Base-by-base conservation (phyloP, 441 rosid species). In the Populus tomentosa region DNA sequence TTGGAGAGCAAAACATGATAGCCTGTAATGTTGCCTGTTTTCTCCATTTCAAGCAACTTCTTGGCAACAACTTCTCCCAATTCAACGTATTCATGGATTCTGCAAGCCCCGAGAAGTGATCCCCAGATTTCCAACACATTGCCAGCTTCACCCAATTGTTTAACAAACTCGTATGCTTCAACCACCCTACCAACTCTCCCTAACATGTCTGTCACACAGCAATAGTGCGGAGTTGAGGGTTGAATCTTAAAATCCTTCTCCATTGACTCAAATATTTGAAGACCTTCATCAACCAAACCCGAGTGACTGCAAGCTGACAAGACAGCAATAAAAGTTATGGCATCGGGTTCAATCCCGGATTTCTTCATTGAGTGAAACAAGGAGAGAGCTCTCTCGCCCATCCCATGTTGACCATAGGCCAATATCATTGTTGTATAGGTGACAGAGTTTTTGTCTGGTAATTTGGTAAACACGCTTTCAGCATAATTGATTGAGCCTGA, bases 371-470 rank as follows among this genome's bases (percentile, higher is more conserved):
- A 87, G 73, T 73, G 76, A 83, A 94, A 93, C 84, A 94, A 81
- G 24, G 89, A 90, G 80, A 94, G 85, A 65, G 98, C 95, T 81
- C 70, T 86, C 78, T 89, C 89, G 0, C 89, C 91, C 94, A 90
- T 88, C 80, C 98, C 97, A 75, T 94, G 93, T 76, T 89, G 98
- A 67, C 97, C 98, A 79, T 90, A 94, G 76, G 92, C 93, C 72
- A 85, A 80, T 82, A 92, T 91, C 95, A 94, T 92, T 14, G 94
- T 77, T 50, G 94, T 90, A 82, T 88, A 92, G 11, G 94, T 91
- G 24, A 91, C 93, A 28, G 92, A 87, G 75, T 88, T 91, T 80
- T 82, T 94, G 79, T 92, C 89, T n/a, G 80, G 63, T 40, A 83
- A 83, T 72, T 68, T 80, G 68, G 67, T 75, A 78, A 94, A 94